Conservation (phyloP, 2,329 filamentous ascomycete genomes). For the Cryphonectria carpinicola region DNA sequence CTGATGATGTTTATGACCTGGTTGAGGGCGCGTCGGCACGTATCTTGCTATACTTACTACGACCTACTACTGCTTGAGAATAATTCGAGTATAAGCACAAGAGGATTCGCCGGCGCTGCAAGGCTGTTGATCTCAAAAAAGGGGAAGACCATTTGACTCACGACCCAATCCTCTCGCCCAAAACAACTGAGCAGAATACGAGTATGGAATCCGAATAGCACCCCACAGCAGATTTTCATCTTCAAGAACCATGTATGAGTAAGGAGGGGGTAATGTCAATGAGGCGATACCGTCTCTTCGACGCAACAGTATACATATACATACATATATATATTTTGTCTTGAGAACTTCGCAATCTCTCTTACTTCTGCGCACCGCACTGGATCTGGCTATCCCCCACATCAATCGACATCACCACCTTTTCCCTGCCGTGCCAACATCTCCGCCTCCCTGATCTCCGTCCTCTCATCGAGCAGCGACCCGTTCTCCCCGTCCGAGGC, state of each 20-base stretch:
- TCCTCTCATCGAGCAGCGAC: conserved; percentile 33
- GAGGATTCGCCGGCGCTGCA: neutral
- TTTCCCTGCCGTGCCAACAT: conserved; percentile 29
- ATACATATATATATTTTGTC: neutral
- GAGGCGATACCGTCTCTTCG: neutral
- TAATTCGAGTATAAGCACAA: neutral
- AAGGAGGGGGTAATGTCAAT: neutral
- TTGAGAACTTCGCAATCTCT: neutral
- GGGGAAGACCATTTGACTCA: too few species aligned
- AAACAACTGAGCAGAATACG: neutral
- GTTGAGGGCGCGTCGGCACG: neutral
- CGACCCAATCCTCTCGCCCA: neutral
- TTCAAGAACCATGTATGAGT: neutral
- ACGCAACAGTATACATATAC: too few species aligned
- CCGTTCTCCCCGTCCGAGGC: conserved; percentile 43
- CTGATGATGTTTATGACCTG: neutral
- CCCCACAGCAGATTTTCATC: neutral
- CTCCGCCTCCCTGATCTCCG: conserved; percentile 38
- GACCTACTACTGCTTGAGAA: neutral
- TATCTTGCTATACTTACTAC: neutral
- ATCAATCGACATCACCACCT: conserved; percentile 14
- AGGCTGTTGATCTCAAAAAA: neutral
- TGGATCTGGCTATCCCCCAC: neutral
- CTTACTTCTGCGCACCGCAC: neutral
- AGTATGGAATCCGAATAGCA: neutral